Base-by-base conservation (phyloP, 495 filamentous ascomycete genomes). In the Penicillium roqueforti region DNA sequence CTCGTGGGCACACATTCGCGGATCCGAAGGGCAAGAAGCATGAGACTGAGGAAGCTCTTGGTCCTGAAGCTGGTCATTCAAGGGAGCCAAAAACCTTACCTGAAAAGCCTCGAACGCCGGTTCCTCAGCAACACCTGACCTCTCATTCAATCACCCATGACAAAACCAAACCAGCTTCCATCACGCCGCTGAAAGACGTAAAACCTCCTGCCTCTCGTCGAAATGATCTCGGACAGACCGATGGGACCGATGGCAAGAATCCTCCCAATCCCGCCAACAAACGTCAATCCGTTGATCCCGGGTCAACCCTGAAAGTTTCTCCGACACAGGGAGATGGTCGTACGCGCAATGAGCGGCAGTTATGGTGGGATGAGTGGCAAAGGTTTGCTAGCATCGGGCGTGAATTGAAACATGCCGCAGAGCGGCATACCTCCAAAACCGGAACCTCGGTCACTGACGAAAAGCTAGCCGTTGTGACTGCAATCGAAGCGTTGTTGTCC, bases 401-500 rank as follows among this genome's bases (percentile, higher is more conserved):
- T 40, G 73, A 79, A 47, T 51, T 80, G 32, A 81, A 81, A 55
- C 75, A 80, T 60, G 69, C 71, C 0, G 71, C 73, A 8, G 75
- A 79, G 38, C 67, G 66, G 26, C 66, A 70, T 46, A 70, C 67
- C 16, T 51, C 63, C 25, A 69, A 68, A 58, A 58, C 68, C 9
- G 51, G 56, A 14, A 58, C 62, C n/a, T 65, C 67, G 9, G 51
- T 42, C 6, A 37, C 50, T 6, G 71, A 75, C 47, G 70, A 71
- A 41, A 78, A 75, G 51, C 61, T 72, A 22, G 73, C 72, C 31
- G 71, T 71, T 16, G 72, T 71, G 13, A 71, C 71, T 29, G 77
- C 69, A 1, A 68, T 77, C 25, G 78, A 81, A 50, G 71, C 77
- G 19, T 70, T 80, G 39, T 59, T 80, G 37, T 75, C 72, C 51